A percentile compares a stretch with the other conserved stretches of the same genome.
phyloP scores from a whole-genome alignment of 371 early-diverging fungal genomes.

The Mortierella sp. region DNA sequence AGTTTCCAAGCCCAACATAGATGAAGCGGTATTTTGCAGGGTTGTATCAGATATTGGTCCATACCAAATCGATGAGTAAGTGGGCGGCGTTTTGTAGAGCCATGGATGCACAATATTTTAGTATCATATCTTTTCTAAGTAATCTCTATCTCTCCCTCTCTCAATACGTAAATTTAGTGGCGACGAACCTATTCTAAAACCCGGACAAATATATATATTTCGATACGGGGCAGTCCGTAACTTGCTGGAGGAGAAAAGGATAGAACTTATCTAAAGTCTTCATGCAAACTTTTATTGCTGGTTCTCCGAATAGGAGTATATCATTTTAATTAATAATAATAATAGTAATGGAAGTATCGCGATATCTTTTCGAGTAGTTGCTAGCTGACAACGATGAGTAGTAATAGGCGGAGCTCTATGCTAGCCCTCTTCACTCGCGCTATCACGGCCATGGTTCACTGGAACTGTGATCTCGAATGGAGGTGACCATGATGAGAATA shows the following conservation, averaged over 20 bases:
- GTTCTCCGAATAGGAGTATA: no score
- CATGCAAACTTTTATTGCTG: background rate
- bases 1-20: slow-evolving; percentile 77
- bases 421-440: background rate
- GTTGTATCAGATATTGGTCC: slow-evolving; percentile 70
- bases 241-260: slow-evolving; percentile 60
- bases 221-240: slow-evolving; percentile 64
- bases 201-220: slow-evolving; percentile 66
- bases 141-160: background rate
- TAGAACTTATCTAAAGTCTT: slow-evolving; percentile 59
- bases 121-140: background rate
- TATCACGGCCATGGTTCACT: background rate
- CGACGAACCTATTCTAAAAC: slow-evolving; percentile 56
- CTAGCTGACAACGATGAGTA: background rate
- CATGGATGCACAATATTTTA: no score
- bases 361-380: background rate
- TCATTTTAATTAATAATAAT: background rate
- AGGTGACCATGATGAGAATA: background rate
- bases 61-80: slow-evolving; percentile 63
- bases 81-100: background rate
- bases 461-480: background rate
- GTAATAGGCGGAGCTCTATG: background rate
- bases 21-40: slow-evolving; percentile 81
- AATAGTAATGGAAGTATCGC: background rate
- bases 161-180: slow-evolving; percentile 28